These are phyloP conservation scores for Alternaria solani DNA, from an alignment of 2,329 filamentous ascomycete genomes.

Conservation along the genomic window DNA sequence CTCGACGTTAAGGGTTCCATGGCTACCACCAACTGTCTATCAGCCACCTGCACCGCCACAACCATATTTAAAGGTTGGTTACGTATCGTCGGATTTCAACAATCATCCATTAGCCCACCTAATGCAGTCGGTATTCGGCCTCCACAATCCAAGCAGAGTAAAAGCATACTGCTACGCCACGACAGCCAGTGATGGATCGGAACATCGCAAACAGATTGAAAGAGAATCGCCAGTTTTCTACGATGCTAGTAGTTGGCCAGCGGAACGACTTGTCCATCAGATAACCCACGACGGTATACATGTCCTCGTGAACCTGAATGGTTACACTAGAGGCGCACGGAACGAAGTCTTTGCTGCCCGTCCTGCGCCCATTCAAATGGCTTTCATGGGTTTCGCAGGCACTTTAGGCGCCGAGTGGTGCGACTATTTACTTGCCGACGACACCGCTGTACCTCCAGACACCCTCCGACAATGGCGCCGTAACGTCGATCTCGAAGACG, in stretches of 20 bases:
- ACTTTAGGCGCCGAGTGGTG: constrained; percentile 98
- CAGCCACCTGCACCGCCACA: constrained; percentile 83
- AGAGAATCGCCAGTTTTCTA: constrained; percentile 88
- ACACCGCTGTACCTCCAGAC: constrained; percentile 81
- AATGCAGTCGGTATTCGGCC: constrained; percentile 98
- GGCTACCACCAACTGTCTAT: constrained; percentile 83
- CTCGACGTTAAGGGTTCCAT: constrained; percentile 84
- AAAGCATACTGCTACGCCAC: constrained; percentile 96
- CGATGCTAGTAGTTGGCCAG: constrained; percentile 86
- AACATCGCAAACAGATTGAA: constrained; percentile 92
- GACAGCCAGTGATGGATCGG: constrained; percentile 85
- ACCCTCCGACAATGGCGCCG: constrained; percentile 82
- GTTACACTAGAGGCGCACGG: constrained; percentile 93
- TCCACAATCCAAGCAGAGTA: constrained; percentile 77
- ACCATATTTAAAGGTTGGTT: constrained; percentile 89
- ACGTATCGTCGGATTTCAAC: constrained; percentile 98
- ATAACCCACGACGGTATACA: constrained; percentile 90
- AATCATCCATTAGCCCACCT: constrained; percentile 96
- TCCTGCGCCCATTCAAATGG: constrained; percentile 97
- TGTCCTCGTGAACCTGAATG: constrained; percentile 96
- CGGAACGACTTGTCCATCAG: constrained; percentile 83
- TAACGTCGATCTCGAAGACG: constrained; percentile 77
- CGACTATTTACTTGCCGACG: constrained; percentile 92
- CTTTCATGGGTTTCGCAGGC: constrained; percentile 98
- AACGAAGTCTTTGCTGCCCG: constrained; percentile 97